Evolutionary conservation across 139 green algal species (phyloP).

Genomic region (Diplosphaera chodatii): DNA sequence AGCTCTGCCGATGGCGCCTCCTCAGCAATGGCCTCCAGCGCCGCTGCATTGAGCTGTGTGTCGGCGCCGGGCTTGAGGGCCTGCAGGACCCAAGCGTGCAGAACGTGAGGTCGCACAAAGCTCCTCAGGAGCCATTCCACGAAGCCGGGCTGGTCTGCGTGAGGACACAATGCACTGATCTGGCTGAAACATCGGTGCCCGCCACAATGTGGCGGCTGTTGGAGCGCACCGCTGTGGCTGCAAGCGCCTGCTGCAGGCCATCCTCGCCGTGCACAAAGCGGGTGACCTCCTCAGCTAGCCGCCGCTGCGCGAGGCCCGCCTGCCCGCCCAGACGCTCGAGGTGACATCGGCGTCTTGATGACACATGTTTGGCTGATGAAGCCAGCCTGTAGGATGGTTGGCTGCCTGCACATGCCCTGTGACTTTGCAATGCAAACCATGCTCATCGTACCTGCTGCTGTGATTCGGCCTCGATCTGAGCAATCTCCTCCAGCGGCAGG

Average conservation of each 20-base stretch:
- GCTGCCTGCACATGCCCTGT: no score
- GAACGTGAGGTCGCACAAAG: no score
- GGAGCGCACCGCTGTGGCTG: constrained; percentile 66
- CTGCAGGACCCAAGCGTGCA: constrained; percentile 25
- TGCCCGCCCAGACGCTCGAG: no score
- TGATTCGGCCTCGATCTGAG: constrained; percentile 53
- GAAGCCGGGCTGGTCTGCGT: no score
- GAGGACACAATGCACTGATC: no score
- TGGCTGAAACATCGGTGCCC: neutral
- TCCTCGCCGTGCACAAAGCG: constrained; percentile 92
- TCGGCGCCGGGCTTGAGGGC: constrained; percentile 65
- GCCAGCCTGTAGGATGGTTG: no score
- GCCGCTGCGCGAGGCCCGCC: constrained; percentile 78
- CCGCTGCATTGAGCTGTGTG: constrained; percentile 72
- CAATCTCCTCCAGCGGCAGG: constrained; percentile 79
- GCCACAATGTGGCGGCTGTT: neutral
- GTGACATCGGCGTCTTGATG: no score
- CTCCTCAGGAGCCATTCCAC: no score
- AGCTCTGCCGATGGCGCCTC: constrained; percentile 65
- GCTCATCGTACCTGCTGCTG: constrained; percentile 17
- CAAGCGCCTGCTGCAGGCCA: constrained; percentile 80
- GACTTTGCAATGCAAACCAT: no score
- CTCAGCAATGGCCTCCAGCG: constrained; percentile 68
- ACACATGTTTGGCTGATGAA: no score
- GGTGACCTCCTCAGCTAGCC: constrained; percentile 90